Base-by-base conservation (phyloP, 2,329 filamentous ascomycete genomes). In the Ophiostoma perfectum region DNA sequence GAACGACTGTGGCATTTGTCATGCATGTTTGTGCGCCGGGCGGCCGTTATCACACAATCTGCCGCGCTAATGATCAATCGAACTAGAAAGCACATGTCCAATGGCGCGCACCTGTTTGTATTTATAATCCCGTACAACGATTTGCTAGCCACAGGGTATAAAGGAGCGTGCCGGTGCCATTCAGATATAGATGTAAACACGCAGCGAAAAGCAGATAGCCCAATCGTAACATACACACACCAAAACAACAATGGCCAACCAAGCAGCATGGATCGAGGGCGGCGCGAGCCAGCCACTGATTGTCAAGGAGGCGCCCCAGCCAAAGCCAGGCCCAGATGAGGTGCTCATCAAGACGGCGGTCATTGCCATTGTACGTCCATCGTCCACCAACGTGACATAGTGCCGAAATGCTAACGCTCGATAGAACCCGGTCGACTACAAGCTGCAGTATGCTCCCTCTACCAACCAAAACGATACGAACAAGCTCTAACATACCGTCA, bases 251-350 rank as follows among this genome's bases (percentile, higher is more conserved):
- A 60, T 60, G 55, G 27, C 27, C 12, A 60, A 39, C 55, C 55
- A 60, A 39, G 27, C 55, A 38, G 55, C 55, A 4, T 60, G 55
- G 55, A 39, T 60, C 27, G 55, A 60, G 55, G 55, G 55, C 27
- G 7, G 38, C 55, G 27, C 27, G 11, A 16, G 36, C 55, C 55
- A 60, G 27, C 27, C 55, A 16, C 27, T 38, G 2, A 16, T 60
- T 12, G 27, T 60, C 27, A 60, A 60, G 27, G 55, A 36, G 55
- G 27, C 55, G 11, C 55, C 27, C 18, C 18, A 60, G 55, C 27
- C 55, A 38, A n/a, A 60, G 36, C 55, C 36, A 14, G 55, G 55
- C 9, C 55, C 27, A 12, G 27, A 39, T 39, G 55, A 60, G 12
- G 55, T 60, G 18, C 3, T 60, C 11, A 60, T 60, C 27, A 60